Evolutionary conservation across 495 filamentous ascomycete species (phyloP).

Genomic region (Diplogelasinospora grovesii): DNA sequence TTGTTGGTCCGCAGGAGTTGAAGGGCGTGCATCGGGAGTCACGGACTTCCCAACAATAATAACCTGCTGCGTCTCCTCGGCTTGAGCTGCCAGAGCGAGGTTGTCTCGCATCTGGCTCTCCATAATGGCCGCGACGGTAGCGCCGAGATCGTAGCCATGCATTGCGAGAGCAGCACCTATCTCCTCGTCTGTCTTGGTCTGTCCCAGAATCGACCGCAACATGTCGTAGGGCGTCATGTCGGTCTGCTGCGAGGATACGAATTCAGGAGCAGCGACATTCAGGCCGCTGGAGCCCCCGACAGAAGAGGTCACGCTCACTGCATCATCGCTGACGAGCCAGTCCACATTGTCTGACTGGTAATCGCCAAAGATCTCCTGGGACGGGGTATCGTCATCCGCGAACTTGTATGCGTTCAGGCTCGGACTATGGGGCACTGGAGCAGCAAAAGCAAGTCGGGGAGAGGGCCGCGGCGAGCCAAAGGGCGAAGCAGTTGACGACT

Average conservation of each 20-base stretch:
- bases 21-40: conserved; percentile 60
- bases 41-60: conserved; percentile 93
- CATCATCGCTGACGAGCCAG: conserved; percentile 92
- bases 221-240: conserved; percentile 99
- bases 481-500: conserved; percentile 73
- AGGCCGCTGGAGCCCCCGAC: conserved; percentile 57
- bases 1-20: conserved; percentile 63
- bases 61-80: conserved; percentile 49
- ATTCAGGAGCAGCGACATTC: conserved; percentile 72
- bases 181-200: conserved; percentile 84
- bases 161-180: conserved; percentile 82
- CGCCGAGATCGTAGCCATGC: conserved; percentile 87
- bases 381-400: conserved; percentile 60
- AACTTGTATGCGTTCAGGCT: conserved; percentile 93
- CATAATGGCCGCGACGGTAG: conserved; percentile 82
- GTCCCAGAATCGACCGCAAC: conserved; percentile 87
- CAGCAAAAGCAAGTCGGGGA: conserved; percentile 82
- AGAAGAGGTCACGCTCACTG: conserved; percentile 68
- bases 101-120: conserved; percentile 47
- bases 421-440: conserved; percentile 89
- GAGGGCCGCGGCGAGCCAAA: conserved; percentile 94
- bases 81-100: conserved; percentile 30
- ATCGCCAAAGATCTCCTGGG: conserved; percentile 83
- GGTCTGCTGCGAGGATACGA: conserved; percentile 57
- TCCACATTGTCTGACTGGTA: conserved; percentile 90